phyloP scores from a whole-genome alignment of 192 early-diverging fungal genomes.

The Podila epicladia region DNA sequence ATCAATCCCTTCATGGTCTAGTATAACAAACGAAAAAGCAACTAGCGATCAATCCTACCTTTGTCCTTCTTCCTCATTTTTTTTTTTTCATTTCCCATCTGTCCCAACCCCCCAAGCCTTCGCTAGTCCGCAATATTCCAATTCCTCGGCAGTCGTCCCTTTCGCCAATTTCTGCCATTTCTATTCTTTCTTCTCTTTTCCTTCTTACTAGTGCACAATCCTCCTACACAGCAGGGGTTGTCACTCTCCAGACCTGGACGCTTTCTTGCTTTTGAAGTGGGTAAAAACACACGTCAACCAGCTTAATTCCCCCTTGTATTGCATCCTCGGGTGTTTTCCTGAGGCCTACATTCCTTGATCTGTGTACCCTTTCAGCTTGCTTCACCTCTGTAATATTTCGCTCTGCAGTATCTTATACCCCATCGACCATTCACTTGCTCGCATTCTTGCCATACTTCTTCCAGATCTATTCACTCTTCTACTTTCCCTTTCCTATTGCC shows the following conservation, averaged over 20 bases:
- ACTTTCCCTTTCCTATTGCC: background rate
- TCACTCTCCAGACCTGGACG: too few species aligned
- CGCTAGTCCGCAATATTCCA: background rate
- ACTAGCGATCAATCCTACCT: background rate
- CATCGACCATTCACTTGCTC: background rate
- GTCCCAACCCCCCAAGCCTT: background rate
- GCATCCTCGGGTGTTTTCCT: too few species aligned
- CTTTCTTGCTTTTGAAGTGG: too few species aligned
- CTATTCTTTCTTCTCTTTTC: too few species aligned
- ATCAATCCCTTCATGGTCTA: too few species aligned
- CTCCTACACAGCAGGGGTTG: too few species aligned
- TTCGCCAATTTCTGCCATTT: too few species aligned
- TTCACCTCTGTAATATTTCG: background rate
- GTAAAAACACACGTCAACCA: too few species aligned
- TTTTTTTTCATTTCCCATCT: conserved; percentile 2
- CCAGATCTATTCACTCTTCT: background rate
- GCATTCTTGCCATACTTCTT: background rate
- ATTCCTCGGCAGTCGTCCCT: background rate
- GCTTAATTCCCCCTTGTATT: too few species aligned
- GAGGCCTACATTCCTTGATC: too few species aligned
- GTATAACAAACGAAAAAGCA: too few species aligned
- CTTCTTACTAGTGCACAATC: too few species aligned
- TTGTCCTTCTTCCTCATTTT: background rate
- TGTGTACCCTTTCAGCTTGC: background rate
- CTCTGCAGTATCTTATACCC: background rate